phyloP scores from a whole-genome alignment of 805 yeast species.

The Saccharomycopsis schoenii region DNA sequence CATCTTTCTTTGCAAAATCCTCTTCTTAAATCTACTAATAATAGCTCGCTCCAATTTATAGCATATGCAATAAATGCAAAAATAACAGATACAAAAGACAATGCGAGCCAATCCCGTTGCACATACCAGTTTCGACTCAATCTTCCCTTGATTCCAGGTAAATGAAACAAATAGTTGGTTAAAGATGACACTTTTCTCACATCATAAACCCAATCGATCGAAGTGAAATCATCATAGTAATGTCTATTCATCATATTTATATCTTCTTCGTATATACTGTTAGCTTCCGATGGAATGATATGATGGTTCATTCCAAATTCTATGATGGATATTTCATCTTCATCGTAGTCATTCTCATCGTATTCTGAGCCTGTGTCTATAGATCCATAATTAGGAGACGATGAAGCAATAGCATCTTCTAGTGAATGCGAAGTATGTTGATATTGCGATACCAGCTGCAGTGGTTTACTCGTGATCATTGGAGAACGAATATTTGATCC shows the following conservation, averaged over 20 bases:
- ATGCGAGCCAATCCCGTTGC: conserved; percentile 40
- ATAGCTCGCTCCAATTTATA: conserved; percentile 38
- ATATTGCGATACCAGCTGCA: not conserved
- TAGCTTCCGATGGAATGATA: conserved; percentile 7
- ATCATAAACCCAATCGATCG: conserved; percentile 50
- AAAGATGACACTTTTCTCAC: conserved; percentile 34
- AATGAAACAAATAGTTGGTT: conserved; percentile 29
- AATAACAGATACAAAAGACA: conserved; percentile 34
- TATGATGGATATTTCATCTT: conserved; percentile 8
- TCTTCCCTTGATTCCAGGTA: conserved; percentile 27
- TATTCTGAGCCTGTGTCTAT: not conserved
- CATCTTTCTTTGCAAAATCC: conserved; percentile 42
- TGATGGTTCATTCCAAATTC: conserved; percentile 8
- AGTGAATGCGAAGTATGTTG: not conserved
- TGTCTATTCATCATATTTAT: conserved; percentile 21
- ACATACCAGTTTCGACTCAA: conserved; percentile 27
- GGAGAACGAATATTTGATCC: conserved; percentile 13
- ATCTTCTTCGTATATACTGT: not conserved
- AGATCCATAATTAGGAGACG: not conserved
- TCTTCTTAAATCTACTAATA: conserved; percentile 39
- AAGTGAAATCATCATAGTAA: conserved; percentile 51
- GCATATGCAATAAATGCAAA: conserved; percentile 41
- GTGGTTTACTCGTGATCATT: not conserved
- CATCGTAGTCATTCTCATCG: not conserved
- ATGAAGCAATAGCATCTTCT: not conserved